phyloP scores from a whole-genome alignment of 2,329 filamentous ascomycete genomes.

The Epichloe bromicola region DNA sequence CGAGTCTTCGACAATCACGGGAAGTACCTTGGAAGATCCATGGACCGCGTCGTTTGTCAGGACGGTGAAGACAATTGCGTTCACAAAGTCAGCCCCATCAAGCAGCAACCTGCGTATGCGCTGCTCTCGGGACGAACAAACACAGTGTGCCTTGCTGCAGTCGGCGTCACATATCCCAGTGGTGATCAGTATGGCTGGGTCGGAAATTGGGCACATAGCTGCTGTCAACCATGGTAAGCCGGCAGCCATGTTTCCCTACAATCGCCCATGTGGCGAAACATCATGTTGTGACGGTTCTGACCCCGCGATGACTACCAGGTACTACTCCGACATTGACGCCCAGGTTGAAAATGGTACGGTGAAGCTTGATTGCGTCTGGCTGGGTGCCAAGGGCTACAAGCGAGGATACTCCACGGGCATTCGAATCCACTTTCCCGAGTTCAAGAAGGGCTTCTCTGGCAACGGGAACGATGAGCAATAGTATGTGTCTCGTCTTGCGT shows the following conservation, averaged over 20 bases:
- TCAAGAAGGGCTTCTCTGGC: background rate
- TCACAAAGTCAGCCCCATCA: background rate
- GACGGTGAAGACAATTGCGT: background rate
- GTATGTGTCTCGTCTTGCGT: background rate
- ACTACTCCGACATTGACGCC: conserved; percentile 3
- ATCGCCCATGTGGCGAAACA: background rate
- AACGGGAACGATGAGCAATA: background rate
- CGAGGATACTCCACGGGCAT: background rate
- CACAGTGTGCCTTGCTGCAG: background rate
- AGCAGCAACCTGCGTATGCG: background rate
- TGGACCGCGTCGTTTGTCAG: rapidly evolving
- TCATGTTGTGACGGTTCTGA: too few relatives aligned
- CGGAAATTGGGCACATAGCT: conserved; percentile 3
- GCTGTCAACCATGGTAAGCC: conserved; percentile 1
- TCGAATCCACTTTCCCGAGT: conserved; percentile 2
- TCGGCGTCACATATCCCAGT: background rate
- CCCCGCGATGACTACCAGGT: background rate
- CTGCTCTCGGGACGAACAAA: background rate
- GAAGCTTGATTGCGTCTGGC: conserved; percentile 3
- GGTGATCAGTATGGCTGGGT: conserved; percentile 2
- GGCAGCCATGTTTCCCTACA: background rate
- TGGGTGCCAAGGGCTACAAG: background rate
- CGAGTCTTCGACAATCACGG: background rate
- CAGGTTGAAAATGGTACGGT: background rate
- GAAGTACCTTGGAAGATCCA: background rate